Evolutionary conservation across 73 alveolate species (phyloP).

Genomic region (Paramecium biaurelia): DNA sequence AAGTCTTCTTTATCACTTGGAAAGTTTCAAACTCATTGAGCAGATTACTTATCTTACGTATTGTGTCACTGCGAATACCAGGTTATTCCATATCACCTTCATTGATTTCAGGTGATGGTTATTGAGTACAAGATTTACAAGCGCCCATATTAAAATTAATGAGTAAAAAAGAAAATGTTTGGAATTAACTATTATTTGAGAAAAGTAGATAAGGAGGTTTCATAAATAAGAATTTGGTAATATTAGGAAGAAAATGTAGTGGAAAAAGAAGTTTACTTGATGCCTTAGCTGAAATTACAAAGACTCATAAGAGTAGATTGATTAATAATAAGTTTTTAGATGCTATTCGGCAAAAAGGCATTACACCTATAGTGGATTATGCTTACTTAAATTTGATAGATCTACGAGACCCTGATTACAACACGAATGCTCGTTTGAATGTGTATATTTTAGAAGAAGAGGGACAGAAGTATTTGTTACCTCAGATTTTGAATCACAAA

Average conservation of each 20-base stretch:
- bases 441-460: conserved; percentile 57
- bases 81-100: not conserved
- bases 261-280: conserved; percentile 59
- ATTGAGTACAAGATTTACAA: conserved; percentile 25
- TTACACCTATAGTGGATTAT: conserved; percentile 52
- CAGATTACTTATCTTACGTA: not conserved
- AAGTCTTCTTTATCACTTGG: not conserved
- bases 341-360: conserved; percentile 34
- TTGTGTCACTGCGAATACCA: not conserved
- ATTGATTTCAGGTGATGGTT: not conserved
- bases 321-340: not conserved
- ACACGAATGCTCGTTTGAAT: conserved; percentile 55
- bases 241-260: conserved; percentile 53
- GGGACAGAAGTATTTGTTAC: conserved; percentile 32
- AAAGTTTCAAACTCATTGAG: not conserved
- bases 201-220: conserved; percentile 8
- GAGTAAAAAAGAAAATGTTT: conserved; percentile 56
- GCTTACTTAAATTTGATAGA: conserved; percentile 50
- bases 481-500: not conserved
- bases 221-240: conserved; percentile 51
- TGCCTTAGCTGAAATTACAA: conserved; percentile 43
- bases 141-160: conserved; percentile 22
- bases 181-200: conserved; percentile 58
- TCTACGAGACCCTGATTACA: conserved; percentile 55
- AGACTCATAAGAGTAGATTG: conserved; percentile 34